These are phyloP conservation scores for Colletotrichum sp. DNA, from an alignment of 2,329 filamentous ascomycete species.

Conservation along the genomic window DNA sequence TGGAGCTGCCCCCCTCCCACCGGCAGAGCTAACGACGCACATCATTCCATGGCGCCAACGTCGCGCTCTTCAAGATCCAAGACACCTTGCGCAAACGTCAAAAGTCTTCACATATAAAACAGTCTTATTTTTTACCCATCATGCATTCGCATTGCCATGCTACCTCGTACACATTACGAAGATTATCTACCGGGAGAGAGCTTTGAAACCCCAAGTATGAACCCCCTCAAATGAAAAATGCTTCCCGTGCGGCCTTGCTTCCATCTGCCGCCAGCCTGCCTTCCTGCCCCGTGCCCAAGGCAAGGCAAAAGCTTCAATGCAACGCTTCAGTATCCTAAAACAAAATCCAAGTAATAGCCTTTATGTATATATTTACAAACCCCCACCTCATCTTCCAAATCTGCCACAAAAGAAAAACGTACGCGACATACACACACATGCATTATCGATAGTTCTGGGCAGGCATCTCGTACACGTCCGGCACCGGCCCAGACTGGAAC, in stretches of 20 bases:
- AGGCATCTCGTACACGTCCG: slow-evolving; percentile 47
- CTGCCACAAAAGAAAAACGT: not conserved
- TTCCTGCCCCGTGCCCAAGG: not conserved
- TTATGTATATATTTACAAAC: not conserved
- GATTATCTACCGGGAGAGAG: slow-evolving; percentile 2
- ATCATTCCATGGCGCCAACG: not conserved
- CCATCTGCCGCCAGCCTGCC: not conserved
- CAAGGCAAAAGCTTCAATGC: not conserved
- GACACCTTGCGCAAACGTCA: not conserved
- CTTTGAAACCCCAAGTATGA: not conserved
- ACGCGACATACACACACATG: not conserved
- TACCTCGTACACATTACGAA: slow-evolving; percentile 15
- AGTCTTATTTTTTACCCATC: not conserved
- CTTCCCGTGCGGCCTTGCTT: not conserved
- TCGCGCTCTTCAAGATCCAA: not conserved
- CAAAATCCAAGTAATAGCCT: not conserved
- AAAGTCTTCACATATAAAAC: not conserved
- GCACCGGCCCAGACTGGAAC: slow-evolving; percentile 35
- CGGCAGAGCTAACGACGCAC: not conserved
- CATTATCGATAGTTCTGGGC: slow-evolving; percentile 40
- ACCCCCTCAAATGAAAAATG: not conserved
- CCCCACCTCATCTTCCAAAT: not conserved
- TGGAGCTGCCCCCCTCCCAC: not conserved
- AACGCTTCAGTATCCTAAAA: not conserved
- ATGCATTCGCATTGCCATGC: not conserved